These are phyloP conservation scores for Phytophthora chlamydospora DNA, from an alignment of 352 stramenopile species.

Conservation along the genomic window DNA sequence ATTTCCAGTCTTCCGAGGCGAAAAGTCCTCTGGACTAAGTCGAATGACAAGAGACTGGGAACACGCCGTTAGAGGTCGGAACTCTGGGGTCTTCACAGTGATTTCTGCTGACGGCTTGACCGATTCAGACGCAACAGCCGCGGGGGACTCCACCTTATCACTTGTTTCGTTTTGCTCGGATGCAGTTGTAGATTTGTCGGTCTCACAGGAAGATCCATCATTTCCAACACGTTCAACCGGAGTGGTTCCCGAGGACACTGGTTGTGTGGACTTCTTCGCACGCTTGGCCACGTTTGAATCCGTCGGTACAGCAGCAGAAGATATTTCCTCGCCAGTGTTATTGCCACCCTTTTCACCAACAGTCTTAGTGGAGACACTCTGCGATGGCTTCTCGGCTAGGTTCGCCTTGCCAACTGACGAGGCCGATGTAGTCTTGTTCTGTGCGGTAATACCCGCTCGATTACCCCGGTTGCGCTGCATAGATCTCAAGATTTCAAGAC, in stretches of 20 bases:
- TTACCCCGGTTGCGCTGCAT: slow-evolving; percentile 46
- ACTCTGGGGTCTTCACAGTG: slow-evolving; percentile 30
- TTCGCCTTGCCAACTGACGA: neutral
- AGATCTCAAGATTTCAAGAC: slow-evolving; percentile 52
- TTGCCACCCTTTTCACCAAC: neutral
- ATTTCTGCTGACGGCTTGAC: slow-evolving; percentile 3
- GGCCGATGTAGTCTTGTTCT: slow-evolving; percentile 3
- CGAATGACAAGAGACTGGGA: slow-evolving; percentile 76
- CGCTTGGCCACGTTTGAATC: slow-evolving; percentile 1
- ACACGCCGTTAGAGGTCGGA: slow-evolving; percentile 67
- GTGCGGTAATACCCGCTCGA: slow-evolving; percentile 12
- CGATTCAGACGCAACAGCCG: neutral
- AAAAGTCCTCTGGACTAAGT: slow-evolving; percentile 61
- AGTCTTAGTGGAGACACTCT: neutral
- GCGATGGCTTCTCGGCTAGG: neutral
- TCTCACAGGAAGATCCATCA: slow-evolving; percentile 4
- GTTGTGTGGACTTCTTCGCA: neutral
- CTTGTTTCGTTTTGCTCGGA: slow-evolving; percentile 9
- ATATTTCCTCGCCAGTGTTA: neutral
- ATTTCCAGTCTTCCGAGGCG: slow-evolving; percentile 25
- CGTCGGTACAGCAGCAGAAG: neutral
- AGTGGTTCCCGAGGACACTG: neutral
- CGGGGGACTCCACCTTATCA: slow-evolving; percentile 2
- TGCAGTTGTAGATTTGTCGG: slow-evolving; percentile 9
- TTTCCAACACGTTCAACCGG: neutral